Conservation (phyloP, 768 basidiomycete species). For the Coprinellus aureogranulatus region DNA sequence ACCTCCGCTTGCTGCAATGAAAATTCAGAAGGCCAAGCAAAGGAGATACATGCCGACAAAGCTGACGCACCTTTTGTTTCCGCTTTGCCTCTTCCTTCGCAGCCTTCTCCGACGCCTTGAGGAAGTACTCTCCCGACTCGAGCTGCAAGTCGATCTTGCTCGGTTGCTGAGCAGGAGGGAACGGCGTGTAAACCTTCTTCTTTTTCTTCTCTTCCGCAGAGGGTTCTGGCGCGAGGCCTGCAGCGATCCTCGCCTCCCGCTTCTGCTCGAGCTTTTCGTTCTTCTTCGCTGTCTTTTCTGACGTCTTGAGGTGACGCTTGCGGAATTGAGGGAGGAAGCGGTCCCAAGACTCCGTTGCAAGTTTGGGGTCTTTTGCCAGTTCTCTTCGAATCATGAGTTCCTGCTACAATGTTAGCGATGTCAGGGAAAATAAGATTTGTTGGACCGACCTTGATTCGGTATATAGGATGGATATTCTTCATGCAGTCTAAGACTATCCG, state of each 20-base stretch:
- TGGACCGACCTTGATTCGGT: constrained; percentile 82
- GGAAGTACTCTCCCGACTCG: constrained; percentile 97
- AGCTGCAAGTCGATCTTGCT: constrained; percentile 95
- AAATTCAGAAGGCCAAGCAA: constrained; percentile 4
- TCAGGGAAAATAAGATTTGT: not conserved
- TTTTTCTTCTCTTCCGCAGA: constrained; percentile 37
- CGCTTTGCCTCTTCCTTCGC: constrained; percentile 66
- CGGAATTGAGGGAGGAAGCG: constrained; percentile 96
- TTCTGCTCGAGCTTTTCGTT: constrained; percentile 66
- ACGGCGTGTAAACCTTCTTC: constrained; percentile 97
- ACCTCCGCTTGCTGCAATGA: constrained; percentile 73
- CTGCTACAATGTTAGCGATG: constrained; percentile 35
- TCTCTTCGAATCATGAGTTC: constrained; percentile 99
- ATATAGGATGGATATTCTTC: constrained; percentile 99
- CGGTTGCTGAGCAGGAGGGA: constrained; percentile 92
- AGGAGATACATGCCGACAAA: constrained; percentile 6
- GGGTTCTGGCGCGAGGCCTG: constrained; percentile 48
- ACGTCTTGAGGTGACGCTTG: constrained; percentile 87
- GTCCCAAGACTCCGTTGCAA: constrained; percentile 94
- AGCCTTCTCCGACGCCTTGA: constrained; percentile 86
- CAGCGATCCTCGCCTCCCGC: constrained; percentile 61
- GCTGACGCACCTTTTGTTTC: constrained; percentile 68
- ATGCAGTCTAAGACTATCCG: constrained; percentile 98
- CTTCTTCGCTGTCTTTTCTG: constrained; percentile 91
- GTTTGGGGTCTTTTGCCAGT: constrained; percentile 95